These are phyloP conservation scores for Daldinia childiae DNA, from an alignment of 495 filamentous ascomycete genomes.

Conservation along the genomic window DNA sequence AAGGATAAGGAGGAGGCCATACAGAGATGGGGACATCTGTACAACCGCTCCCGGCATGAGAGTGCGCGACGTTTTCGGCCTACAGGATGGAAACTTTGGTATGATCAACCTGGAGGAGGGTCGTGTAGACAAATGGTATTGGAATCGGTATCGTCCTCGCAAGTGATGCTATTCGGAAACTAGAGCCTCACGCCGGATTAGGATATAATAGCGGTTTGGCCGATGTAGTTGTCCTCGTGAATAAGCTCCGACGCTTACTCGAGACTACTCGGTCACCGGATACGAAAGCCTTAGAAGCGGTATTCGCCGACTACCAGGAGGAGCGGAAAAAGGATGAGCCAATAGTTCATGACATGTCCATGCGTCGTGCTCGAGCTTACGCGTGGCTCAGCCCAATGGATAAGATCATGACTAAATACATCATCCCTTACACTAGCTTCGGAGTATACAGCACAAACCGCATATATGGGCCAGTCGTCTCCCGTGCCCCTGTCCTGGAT, in stretches of 20 bases:
- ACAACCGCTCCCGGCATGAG: constrained; percentile 45
- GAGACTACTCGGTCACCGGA: constrained; percentile 14
- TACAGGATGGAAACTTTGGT: constrained; percentile 27
- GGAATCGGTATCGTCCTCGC: constrained; percentile 53
- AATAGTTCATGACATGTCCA: constrained; percentile 35
- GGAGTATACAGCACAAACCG: constrained; percentile 10
- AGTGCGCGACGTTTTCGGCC: constrained; percentile 52
- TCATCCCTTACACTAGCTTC: constrained; percentile 27
- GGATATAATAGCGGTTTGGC: constrained; percentile 56
- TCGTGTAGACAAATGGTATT: constrained; percentile 51
- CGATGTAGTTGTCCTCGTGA: constrained; percentile 56
- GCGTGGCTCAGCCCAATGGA: constrained; percentile 29
- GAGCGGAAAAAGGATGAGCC: constrained; percentile 31
- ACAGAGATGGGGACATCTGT: constrained; percentile 45
- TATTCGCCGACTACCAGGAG: constrained; percentile 38
- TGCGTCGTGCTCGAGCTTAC: constrained; percentile 28
- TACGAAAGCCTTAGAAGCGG: constrained; percentile 27
- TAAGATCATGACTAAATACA: constrained; percentile 34
- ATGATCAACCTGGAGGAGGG: constrained; percentile 54
- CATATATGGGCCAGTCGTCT: constrained; percentile 29
- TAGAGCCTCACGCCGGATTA: constrained; percentile 51
- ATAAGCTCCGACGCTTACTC: constrained; percentile 45
- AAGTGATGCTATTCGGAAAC: constrained; percentile 58
- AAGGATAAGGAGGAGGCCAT: constrained; percentile 47
- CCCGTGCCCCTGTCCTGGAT: constrained; percentile 37